phyloP scores from a whole-genome alignment of 495 filamentous ascomycete species.

The Barbatosphaeria neglecta region DNA sequence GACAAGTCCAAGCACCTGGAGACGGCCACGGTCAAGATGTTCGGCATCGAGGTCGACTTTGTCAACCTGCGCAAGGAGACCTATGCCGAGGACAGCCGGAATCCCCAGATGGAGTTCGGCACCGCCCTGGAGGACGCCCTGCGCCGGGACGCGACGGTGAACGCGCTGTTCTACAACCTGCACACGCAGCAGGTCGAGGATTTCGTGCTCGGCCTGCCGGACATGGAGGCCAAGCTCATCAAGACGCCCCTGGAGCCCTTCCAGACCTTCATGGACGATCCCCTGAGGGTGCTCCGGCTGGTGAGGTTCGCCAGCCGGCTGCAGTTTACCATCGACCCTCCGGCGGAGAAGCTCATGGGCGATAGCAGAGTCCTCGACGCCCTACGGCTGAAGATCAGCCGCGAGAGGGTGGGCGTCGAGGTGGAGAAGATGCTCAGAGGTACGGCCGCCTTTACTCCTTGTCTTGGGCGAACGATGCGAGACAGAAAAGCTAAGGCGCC shows the following conservation, averaged over 20 bases:
- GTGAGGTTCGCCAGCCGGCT: slow-evolving; percentile 84
- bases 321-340: slow-evolving; percentile 59
- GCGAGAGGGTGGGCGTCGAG: slow-evolving; percentile 76
- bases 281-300: slow-evolving; percentile 75
- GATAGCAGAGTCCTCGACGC: slow-evolving; percentile 59
- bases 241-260: slow-evolving; percentile 80
- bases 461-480: background rate
- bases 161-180: slow-evolving; percentile 93
- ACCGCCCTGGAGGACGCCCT: slow-evolving; percentile 82
- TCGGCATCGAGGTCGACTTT: slow-evolving; percentile 84
- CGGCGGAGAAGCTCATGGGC: slow-evolving; percentile 62
- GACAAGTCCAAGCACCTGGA: slow-evolving; percentile 97
- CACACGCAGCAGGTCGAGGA: slow-evolving; percentile 70
- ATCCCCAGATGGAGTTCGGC: slow-evolving; percentile 88
- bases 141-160: slow-evolving; percentile 85
- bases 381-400: slow-evolving; percentile 79
- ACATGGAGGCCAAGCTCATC: slow-evolving; percentile 61
- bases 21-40: slow-evolving; percentile 74
- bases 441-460: slow-evolving; percentile 11
- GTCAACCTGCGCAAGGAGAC: slow-evolving; percentile 91
- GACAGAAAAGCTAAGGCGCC: background rate
- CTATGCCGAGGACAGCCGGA: slow-evolving; percentile 74
- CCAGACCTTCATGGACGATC: slow-evolving; percentile 92
- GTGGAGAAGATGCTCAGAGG: slow-evolving; percentile 84
- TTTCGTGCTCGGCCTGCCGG: slow-evolving; percentile 65